These are phyloP conservation scores for Neurospora cerealis DNA, from an alignment of 495 filamentous ascomycete genomes.

Conservation along the genomic window DNA sequence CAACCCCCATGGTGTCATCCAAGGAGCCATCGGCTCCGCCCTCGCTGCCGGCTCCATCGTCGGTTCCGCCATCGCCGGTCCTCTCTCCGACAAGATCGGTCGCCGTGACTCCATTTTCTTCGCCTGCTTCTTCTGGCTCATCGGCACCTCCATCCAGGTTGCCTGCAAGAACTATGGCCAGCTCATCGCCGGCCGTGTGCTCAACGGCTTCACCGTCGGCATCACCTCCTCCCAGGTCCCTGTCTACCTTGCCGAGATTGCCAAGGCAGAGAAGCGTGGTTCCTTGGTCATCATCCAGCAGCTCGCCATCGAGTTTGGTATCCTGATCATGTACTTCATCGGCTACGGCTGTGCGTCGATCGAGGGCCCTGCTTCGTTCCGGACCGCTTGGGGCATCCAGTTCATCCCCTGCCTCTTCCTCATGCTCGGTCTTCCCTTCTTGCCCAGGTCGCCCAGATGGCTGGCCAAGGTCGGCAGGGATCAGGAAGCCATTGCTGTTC, in stretches of 20 bases:
- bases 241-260: slow-evolving; percentile 73
- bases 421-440: slow-evolving; percentile 54
- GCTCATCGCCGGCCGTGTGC: slow-evolving; percentile 58
- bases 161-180: slow-evolving; percentile 48
- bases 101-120: slow-evolving; percentile 55
- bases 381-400: slow-evolving; percentile 65
- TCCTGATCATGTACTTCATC: slow-evolving; percentile 38
- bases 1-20: slow-evolving; percentile 50
- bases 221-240: slow-evolving; percentile 69
- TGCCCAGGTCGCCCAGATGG: slow-evolving; percentile 66
- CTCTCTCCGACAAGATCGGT: slow-evolving; percentile 55
- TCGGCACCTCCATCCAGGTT: slow-evolving; percentile 59
- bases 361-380: slow-evolving; percentile 51
- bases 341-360: slow-evolving; percentile 49
- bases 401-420: slow-evolving; percentile 57
- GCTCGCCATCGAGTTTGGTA: slow-evolving; percentile 65
- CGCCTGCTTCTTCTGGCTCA: slow-evolving; percentile 60
- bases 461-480: slow-evolving; percentile 57
- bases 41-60: slow-evolving; percentile 59
- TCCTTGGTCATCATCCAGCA: slow-evolving; percentile 67
- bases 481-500: slow-evolving; percentile 54
- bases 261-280: slow-evolving; percentile 55
- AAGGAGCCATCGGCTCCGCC: slow-evolving; percentile 57
- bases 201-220: slow-evolving; percentile 65
- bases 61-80: slow-evolving; percentile 53